phyloP scores from a whole-genome alignment of 495 filamentous ascomycete species.

The Xylaria flabelliformis region DNA sequence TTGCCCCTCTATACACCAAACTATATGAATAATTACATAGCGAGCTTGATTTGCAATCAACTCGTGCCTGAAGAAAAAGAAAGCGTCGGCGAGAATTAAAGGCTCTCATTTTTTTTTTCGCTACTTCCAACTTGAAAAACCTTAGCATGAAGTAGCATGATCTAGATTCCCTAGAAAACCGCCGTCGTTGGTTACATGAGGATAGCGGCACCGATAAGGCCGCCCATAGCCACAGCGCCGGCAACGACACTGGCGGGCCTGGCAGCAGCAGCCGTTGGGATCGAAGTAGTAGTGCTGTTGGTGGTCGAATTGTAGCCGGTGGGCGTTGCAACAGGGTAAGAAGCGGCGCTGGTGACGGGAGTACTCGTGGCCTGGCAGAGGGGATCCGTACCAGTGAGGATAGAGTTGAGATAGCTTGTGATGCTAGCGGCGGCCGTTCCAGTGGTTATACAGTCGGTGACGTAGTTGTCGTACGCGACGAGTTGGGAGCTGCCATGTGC shows the following conservation, averaged over 20 bases:
- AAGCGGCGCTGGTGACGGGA: not conserved
- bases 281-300: not conserved
- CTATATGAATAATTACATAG: not conserved
- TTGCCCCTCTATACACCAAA: not conserved
- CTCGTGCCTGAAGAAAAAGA: not conserved
- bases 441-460: conserved; percentile 12
- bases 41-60: not conserved
- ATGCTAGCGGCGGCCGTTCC: not conserved
- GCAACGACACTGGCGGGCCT: conserved; percentile 5
- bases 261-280: conserved; percentile 10
- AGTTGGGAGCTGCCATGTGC: conserved; percentile 7
- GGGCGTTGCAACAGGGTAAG: not conserved
- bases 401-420: conserved; percentile 4
- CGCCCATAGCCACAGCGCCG: not conserved
- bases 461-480: not conserved
- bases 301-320: conserved; percentile 4
- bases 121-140: not conserved
- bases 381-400: conserved; percentile 2
- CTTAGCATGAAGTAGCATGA: not conserved
- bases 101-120: not conserved
- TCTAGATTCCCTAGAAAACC: not conserved
- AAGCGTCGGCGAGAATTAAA: not conserved
- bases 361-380: not conserved
- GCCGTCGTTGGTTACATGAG: not conserved
- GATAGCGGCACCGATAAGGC: conserved; percentile 2